phyloP scores from a whole-genome alignment of 1,139 yeast genomes.

The Blastobotrys capitulatus region DNA sequence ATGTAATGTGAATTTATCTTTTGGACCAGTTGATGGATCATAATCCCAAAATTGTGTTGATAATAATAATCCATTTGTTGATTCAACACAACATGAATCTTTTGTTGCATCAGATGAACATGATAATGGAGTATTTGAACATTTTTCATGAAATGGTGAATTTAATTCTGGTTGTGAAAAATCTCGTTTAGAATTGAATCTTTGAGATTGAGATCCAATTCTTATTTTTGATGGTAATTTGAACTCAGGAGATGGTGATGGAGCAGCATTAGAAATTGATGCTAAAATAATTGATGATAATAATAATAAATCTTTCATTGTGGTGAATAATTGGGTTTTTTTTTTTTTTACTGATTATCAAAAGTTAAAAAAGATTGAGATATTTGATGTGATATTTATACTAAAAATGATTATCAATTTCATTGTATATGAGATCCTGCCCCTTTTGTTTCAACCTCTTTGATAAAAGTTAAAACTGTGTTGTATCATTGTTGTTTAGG shows the following conservation, averaged over 20 bases:
- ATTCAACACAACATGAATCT: conserved; percentile 76
- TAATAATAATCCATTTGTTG: conserved; percentile 78
- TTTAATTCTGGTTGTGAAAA: conserved; percentile 1
- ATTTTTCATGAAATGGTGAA: conserved; percentile 27
- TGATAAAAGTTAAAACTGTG: too few relatives aligned
- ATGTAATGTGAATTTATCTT: conserved; percentile 73
- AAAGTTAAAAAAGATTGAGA: too few relatives aligned
- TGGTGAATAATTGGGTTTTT: too few relatives aligned
- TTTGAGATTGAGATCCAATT: neutral
- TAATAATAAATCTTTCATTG: neutral
- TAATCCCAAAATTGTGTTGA: conserved; percentile 97
- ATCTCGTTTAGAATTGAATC: neutral
- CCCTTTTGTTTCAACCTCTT: too few relatives aligned
- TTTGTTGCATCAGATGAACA: conserved; percentile 40
- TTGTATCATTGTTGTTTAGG: too few relatives aligned
- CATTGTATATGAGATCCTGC: too few relatives aligned
- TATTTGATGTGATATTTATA: too few relatives aligned
- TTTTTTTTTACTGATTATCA: too few relatives aligned
- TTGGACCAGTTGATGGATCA: conserved; percentile 73
- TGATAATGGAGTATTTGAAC: conserved; percentile 60
- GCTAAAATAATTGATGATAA: neutral
- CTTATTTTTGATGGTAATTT: neutral
- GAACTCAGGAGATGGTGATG: neutral
- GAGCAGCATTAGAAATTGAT: neutral
- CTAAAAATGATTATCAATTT: too few relatives aligned